Evolutionary conservation across 345 rosid species (phyloP).

Genomic region (Gossypium stocksii): DNA sequence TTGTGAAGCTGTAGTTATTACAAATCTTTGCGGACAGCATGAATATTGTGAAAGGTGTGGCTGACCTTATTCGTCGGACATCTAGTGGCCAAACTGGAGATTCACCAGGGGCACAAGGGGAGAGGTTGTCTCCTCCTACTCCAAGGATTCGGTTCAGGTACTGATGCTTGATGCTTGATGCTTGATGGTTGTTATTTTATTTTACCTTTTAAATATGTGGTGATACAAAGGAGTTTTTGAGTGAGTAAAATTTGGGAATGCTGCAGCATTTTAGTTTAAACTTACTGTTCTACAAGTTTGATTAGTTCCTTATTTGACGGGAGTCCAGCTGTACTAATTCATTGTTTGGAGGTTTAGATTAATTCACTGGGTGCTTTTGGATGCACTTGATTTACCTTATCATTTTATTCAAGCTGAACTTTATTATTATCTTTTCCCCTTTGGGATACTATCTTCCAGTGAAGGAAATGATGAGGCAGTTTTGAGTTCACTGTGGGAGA

Average conservation of each 20-base stretch:
- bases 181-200: not conserved
- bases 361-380: not conserved
- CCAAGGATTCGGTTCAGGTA: conserved; percentile 59
- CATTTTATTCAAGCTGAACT: not conserved
- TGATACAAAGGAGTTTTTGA: not conserved
- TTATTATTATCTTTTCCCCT: not conserved
- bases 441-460: not conserved
- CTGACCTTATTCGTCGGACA: conserved; percentile 67
- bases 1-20: conserved; percentile 17
- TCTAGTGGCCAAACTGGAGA: conserved; percentile 44
- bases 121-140: conserved; percentile 47
- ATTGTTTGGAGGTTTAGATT: not conserved
- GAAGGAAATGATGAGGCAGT: conserved; percentile 14
- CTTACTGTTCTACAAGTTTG: not conserved
- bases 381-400: not conserved
- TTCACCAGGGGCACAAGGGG: conserved; percentile 36
- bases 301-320: not conserved
- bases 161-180: not conserved
- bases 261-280: not conserved
- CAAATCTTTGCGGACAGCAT: conserved; percentile 30
- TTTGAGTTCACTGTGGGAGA: conserved; percentile 53
- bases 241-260: not conserved
- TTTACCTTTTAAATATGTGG: not conserved
- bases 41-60: conserved; percentile 79
- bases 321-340: not conserved